Evolutionary conservation across 2,329 filamentous ascomycete genomes (phyloP), one percentile per base, ranked within the genome.

Genomic region (Fusarium mundagurra): DNA sequence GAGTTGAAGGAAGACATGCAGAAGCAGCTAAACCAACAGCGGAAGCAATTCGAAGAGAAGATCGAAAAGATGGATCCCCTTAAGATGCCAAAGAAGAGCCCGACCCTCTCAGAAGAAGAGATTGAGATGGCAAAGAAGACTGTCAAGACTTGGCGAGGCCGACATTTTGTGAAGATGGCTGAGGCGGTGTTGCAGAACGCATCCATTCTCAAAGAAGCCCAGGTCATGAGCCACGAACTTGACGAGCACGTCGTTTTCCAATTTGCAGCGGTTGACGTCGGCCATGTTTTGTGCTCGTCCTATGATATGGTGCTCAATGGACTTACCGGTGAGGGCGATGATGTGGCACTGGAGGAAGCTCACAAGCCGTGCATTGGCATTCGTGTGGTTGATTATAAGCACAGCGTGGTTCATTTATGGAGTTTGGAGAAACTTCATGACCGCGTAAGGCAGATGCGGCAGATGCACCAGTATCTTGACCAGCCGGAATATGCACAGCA

Each of bases 241-340:
- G 94, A 96, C 76, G 96, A 98, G 81, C 91, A 91, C 74, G 93
- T 98, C 14, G 92, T 96, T 27, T 98, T 99, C 81, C 96, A 99
- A 82, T 99, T 98, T 81, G 93, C 94, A 18, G 92, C 98, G 64
- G 91, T 98, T 38, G 96, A 98, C 78, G 86, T 93, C 72, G 96
- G 96, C 4, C 95, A 99, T 79, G 92, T 91, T 29, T 89, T 97
- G 75, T 95, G 93, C 76, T 99, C 96, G 7, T 97, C 95, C 2
- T 99, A 99, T 83, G 96, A 99, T 82, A 92, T 99, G 84, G 95
- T 98, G 8, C 87, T 99, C 47, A 98, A 97, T 78, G 96, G 94
- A 27, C 91, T 98, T 47, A 92, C 93, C 2, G 91, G 92, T 16
- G 96, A 98, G 81, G 94, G 96, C 31, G 90, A 93, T 67, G 95